phyloP scores from a whole-genome alignment of 129 eudicot genomes.

The Erigeron canadensis region DNA sequence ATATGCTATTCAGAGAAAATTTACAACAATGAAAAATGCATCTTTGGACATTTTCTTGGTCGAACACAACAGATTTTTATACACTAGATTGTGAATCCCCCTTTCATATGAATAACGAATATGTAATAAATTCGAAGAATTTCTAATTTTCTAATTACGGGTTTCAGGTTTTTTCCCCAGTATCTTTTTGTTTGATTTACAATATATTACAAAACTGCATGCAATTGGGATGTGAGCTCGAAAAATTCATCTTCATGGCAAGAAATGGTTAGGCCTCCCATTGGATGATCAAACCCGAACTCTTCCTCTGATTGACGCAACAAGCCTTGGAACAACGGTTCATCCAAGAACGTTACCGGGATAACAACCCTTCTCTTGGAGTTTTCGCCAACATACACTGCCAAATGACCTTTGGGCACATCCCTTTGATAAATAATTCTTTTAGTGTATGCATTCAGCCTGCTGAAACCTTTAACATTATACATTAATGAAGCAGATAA shows the following conservation, averaged over 20 bases:
- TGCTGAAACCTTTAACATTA: slow-evolving; percentile 24
- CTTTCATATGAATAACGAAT: no score
- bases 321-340: slow-evolving; percentile 27
- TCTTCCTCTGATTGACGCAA: slow-evolving; percentile 31
- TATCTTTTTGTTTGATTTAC: not conserved
- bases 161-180: no score
- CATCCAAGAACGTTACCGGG: slow-evolving; percentile 25
- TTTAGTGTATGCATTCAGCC: not conserved
- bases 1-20: no score
- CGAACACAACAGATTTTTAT: no score
- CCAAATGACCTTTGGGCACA: slow-evolving; percentile 30
- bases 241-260: slow-evolving; percentile 33
- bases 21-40: no score
- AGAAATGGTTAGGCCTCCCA: slow-evolving; percentile 31
- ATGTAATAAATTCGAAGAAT: no score
- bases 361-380: slow-evolving; percentile 25
- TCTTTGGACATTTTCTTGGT: no score
- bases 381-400: slow-evolving; percentile 29
- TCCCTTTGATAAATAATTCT: slow-evolving; percentile 8
- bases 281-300: slow-evolving; percentile 24
- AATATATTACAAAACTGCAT: slow-evolving; percentile 9
- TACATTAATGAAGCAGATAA: not conserved
- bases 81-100: no score
- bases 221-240: slow-evolving; percentile 8
- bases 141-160: no score